Conservation (phyloP, 441 rosid species). For the Metrosideros polymorpha region DNA sequence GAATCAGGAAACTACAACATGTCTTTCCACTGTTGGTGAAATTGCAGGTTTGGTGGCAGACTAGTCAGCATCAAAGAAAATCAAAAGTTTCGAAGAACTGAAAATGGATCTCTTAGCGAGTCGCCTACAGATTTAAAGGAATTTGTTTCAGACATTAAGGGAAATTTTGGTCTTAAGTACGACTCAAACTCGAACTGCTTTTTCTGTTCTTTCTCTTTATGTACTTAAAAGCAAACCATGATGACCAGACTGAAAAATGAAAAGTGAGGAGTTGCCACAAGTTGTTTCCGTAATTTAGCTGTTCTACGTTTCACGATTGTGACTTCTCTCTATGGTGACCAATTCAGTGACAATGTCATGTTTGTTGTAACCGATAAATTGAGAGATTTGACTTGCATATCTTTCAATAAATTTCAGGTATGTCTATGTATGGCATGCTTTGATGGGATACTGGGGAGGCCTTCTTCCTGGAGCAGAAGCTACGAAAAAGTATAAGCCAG, state of each 20-base stretch:
- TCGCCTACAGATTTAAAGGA: slow-evolving; percentile 27
- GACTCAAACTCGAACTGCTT: background rate
- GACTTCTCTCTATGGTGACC: background rate
- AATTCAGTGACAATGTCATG: background rate
- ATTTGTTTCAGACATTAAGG: slow-evolving; percentile 37
- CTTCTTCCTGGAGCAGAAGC: slow-evolving; percentile 31
- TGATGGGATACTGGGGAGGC: slow-evolving; percentile 44
- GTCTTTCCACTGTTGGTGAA: background rate
- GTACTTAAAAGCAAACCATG: background rate
- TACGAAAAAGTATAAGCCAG: slow-evolving; percentile 28
- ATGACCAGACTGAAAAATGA: background rate
- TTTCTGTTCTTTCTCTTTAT: background rate
- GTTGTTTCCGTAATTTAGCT: background rate
- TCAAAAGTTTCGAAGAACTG: slow-evolving; percentile 20
- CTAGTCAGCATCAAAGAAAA: slow-evolving; percentile 28
- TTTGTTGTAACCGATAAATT: background rate
- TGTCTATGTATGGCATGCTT: slow-evolving; percentile 38
- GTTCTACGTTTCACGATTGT: background rate
- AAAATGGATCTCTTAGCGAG: slow-evolving; percentile 12
- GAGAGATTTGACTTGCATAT: background rate
- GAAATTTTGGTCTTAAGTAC: slow-evolving; percentile 33
- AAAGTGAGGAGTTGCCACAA: background rate
- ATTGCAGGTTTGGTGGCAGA: slow-evolving; percentile 43
- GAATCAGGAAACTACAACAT: background rate
- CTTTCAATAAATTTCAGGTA: slow-evolving; percentile 16